These are phyloP conservation scores for Nakaseomyces nivariensis DNA, from an alignment of 1,139 yeast species.

Conservation along the genomic window DNA sequence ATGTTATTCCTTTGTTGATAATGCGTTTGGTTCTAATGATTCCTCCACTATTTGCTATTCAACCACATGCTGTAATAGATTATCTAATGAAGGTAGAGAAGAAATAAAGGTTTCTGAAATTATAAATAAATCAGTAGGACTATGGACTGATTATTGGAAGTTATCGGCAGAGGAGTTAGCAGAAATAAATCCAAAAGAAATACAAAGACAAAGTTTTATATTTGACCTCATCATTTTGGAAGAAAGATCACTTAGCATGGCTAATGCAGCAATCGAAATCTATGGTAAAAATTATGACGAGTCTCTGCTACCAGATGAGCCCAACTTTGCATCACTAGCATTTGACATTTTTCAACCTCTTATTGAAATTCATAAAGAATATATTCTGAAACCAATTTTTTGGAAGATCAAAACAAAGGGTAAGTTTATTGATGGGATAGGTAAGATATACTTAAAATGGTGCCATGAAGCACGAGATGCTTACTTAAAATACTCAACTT, in stretches of 20 bases:
- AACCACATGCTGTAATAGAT: conserved; percentile 25
- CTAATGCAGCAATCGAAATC: conserved; percentile 54
- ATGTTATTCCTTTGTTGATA: conserved; percentile 26
- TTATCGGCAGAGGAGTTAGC: conserved; percentile 47
- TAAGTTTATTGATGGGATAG: conserved; percentile 55
- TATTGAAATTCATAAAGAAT: conserved; percentile 46
- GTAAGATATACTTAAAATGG: conserved; percentile 61
- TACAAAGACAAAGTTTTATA: conserved; percentile 63
- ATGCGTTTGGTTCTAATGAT: conserved; percentile 11
- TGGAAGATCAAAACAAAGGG: conserved; percentile 47
- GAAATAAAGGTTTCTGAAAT: conserved; percentile 29
- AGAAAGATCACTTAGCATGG: conserved; percentile 62
- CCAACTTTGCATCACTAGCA: conserved; percentile 51
- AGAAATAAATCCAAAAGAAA: conserved; percentile 44
- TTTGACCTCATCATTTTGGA: conserved; percentile 71
- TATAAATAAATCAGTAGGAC: conserved; percentile 31
- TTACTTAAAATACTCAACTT: conserved; percentile 51
- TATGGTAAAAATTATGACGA: conserved; percentile 40
- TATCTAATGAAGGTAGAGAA: conserved; percentile 23
- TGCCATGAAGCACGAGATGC: conserved; percentile 45
- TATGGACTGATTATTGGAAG: conserved; percentile 76
- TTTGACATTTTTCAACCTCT: conserved; percentile 54
- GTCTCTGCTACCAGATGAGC: conserved; percentile 37
- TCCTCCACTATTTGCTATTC: conserved; percentile 12
- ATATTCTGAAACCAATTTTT: conserved; percentile 47